These are phyloP conservation scores for Aspergillus taichungensis DNA, from an alignment of 495 filamentous ascomycete species.

Conservation along the genomic window DNA sequence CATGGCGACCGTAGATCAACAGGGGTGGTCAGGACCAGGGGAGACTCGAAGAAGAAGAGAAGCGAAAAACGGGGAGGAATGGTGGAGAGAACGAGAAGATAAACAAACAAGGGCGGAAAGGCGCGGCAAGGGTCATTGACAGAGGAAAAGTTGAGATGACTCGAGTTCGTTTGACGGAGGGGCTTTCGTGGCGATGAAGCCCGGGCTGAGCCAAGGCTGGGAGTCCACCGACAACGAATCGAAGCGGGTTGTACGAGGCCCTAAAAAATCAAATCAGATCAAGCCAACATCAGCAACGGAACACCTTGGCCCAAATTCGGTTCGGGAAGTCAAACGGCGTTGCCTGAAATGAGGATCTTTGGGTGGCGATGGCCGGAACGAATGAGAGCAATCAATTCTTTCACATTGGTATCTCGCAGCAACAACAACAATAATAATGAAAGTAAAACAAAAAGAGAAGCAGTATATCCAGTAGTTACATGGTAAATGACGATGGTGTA, in stretches of 20 bases:
- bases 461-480: not conserved
- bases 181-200: too few relatives aligned
- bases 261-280: too few relatives aligned
- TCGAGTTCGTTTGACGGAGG: too few relatives aligned
- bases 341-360: not conserved
- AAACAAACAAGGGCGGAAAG: conserved; percentile 10
- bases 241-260: too few relatives aligned
- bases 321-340: too few relatives aligned
- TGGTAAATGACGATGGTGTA: too few relatives aligned
- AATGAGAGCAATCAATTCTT: too few relatives aligned
- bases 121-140: not conserved
- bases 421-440: not conserved
- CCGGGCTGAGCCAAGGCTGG: too few relatives aligned
- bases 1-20: conserved; percentile 6
- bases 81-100: not conserved
- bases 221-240: too few relatives aligned
- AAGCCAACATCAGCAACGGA: too few relatives aligned
- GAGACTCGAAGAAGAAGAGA: not conserved
- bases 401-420: conserved; percentile 1
- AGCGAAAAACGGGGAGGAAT: not conserved
- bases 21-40: not conserved
- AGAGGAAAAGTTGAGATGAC: too few relatives aligned
- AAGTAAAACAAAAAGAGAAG: conserved; percentile 1
- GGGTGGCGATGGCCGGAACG: not conserved
- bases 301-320: too few relatives aligned